Percentiles rank a stretch among this genome's conserved stretches.
Conservation (phyloP, 169 alveolate genomes). For the Amoebophrya sp. region DNA sequence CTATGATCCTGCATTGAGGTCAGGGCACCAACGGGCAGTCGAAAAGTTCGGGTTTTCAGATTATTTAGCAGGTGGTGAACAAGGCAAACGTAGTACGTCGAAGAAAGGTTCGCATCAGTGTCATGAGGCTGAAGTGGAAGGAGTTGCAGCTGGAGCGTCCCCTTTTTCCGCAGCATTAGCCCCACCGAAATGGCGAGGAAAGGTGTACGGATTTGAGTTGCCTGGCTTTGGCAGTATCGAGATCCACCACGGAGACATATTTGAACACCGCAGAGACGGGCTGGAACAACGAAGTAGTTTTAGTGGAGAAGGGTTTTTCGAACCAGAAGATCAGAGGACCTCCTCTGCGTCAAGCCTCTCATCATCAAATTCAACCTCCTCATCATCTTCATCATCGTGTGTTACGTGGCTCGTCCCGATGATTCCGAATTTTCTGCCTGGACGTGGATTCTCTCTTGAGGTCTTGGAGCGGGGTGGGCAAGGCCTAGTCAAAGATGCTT, state of each 20-base stretch:
- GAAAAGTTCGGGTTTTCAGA: neutral
- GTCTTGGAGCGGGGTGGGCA: neutral
- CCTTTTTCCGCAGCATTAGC: neutral
- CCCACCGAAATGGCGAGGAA: neutral
- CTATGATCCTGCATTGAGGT: neutral
- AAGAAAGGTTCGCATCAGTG: too few relatives aligned
- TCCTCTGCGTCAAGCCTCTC: neutral
- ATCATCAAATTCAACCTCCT: neutral
- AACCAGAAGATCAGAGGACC: neutral
- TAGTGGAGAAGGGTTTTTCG: neutral
- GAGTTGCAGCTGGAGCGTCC: too few relatives aligned
- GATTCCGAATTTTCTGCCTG: neutral
- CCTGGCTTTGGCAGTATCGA: neutral
- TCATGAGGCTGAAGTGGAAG: too few relatives aligned
- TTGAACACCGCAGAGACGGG: neutral
- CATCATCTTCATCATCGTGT: neutral
- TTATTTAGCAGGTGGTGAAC: too few relatives aligned
- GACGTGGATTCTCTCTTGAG: neutral
- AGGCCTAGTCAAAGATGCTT: neutral
- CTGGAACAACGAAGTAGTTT: neutral
- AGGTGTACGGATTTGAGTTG: neutral
- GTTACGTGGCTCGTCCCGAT: neutral
- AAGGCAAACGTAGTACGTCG: too few relatives aligned
- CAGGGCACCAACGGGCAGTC: neutral
- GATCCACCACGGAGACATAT: neutral